Percentiles rank a stretch among this genome's conserved stretches.
Evolutionary conservation across 495 filamentous ascomycete genomes (phyloP).

Genomic region (Glonium stellatum): DNA sequence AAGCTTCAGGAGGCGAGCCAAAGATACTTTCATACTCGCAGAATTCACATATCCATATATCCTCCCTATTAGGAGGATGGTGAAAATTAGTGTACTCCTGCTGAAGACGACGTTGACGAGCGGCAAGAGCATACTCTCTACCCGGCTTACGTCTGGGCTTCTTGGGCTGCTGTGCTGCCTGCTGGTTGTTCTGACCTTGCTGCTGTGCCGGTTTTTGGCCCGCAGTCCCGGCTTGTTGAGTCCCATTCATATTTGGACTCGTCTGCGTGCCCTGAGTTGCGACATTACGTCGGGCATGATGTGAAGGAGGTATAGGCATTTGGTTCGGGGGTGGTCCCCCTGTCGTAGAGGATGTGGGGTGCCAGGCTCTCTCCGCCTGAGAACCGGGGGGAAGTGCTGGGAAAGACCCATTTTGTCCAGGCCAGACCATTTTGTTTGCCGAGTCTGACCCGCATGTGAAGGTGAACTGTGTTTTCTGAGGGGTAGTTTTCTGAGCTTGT

Average conservation of each 20-base stretch:
- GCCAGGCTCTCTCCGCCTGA: not conserved
- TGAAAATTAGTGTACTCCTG: constrained; percentile 70
- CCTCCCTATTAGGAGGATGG: constrained; percentile 64
- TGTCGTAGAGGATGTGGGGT: constrained; percentile 14
- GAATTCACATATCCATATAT: constrained; percentile 81
- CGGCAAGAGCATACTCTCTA: constrained; percentile 56
- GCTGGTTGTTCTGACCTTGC: constrained; percentile 10
- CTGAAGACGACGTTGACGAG: constrained; percentile 59
- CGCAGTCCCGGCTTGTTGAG: constrained; percentile 27
- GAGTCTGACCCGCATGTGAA: constrained; percentile 81
- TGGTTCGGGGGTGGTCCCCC: constrained; percentile 2
- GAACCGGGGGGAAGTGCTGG: constrained; percentile 13
- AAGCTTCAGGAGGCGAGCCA: constrained; percentile 65
- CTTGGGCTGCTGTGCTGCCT: constrained; percentile 31
- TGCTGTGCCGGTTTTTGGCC: constrained; percentile 23
- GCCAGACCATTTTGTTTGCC: constrained; percentile 48
- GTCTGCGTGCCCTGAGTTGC: constrained; percentile 59
- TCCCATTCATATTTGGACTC: constrained; percentile 45
- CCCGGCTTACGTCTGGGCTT: constrained; percentile 51
- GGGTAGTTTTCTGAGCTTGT: constrained; percentile 51
- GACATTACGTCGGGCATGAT: constrained; percentile 34
- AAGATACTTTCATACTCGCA: constrained; percentile 43
- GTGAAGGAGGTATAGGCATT: not conserved
- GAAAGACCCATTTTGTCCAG: constrained; percentile 17
- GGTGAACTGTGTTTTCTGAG: constrained; percentile 77